Conservation (phyloP, 345 rosid genomes). For the Cardiospermum halicacabum region DNA sequence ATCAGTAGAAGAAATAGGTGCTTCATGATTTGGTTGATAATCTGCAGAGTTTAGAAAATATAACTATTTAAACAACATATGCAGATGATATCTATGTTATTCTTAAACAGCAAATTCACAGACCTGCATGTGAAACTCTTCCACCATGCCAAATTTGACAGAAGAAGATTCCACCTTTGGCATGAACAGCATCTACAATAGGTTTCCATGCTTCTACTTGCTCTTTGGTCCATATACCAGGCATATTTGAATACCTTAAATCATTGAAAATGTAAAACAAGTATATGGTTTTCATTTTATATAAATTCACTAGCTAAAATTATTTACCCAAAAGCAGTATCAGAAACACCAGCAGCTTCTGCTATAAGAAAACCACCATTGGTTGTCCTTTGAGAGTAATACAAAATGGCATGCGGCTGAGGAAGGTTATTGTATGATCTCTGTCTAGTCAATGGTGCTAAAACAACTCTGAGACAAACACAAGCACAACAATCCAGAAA, state of each 20-base stretch:
- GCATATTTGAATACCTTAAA: slow-evolving; percentile 36
- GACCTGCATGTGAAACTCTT: slow-evolving; percentile 54
- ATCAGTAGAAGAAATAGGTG: slow-evolving; percentile 57
- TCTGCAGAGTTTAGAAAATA: slow-evolving; percentile 19
- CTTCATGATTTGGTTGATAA: slow-evolving; percentile 61
- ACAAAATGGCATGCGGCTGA: not conserved
- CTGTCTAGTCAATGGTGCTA: slow-evolving; percentile 59
- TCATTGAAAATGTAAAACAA: not conserved
- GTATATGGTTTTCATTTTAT: not conserved
- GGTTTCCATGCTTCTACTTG: slow-evolving; percentile 90
- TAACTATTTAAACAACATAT: not conserved
- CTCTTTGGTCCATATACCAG: slow-evolving; percentile 77
- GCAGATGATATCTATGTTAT: too few relatives aligned
- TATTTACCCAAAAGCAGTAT: slow-evolving; percentile 37
- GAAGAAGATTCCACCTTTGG: slow-evolving; percentile 40
- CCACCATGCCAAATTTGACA: slow-evolving; percentile 58
- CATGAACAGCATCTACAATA: slow-evolving; percentile 79
- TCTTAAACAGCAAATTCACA: not conserved
- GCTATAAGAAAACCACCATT: slow-evolving; percentile 55
- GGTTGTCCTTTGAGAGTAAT: too few relatives aligned
- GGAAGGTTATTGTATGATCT: slow-evolving; percentile 56
- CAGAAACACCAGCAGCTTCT: slow-evolving; percentile 59
- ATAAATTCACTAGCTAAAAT: slow-evolving; percentile 22
- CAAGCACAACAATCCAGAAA: not conserved
- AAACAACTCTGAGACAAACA: slow-evolving; percentile 37